These are phyloP conservation scores for Pisolithus thermaeus DNA, from an alignment of 1,284 basidiomycete genomes.

Conservation along the genomic window DNA sequence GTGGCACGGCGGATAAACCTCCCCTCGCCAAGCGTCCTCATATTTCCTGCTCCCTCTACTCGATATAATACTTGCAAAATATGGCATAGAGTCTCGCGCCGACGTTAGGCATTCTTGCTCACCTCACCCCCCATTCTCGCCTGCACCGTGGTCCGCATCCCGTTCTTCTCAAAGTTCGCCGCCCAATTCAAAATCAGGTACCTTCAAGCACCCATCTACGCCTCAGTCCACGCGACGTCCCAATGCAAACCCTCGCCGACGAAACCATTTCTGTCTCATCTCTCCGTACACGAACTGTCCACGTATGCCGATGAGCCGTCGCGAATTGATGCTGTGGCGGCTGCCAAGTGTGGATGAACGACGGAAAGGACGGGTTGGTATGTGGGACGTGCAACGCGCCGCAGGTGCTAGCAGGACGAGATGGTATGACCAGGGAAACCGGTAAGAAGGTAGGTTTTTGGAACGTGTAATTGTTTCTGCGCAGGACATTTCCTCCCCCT, in stretches of 20 bases:
- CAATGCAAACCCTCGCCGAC: constrained; percentile 67
- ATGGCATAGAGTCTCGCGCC: constrained; percentile 50
- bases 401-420: constrained; percentile 63
- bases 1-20: constrained; percentile 28
- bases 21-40: constrained; percentile 48
- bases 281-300: constrained; percentile 67
- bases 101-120: constrained; percentile 17
- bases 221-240: constrained; percentile 33
- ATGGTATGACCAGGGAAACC: constrained; percentile 66
- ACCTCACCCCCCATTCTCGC: constrained; percentile 31
- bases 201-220: constrained; percentile 27
- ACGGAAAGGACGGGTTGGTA: constrained; percentile 67
- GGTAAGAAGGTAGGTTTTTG: constrained; percentile 46
- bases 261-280: constrained; percentile 61
- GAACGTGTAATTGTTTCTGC: constrained; percentile 11
- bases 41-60: constrained; percentile 52
- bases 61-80: constrained; percentile 70
- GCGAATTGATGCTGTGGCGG: constrained; percentile 68
- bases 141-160: constrained; percentile 51
- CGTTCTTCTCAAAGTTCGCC: constrained; percentile 44
- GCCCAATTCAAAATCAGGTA: constrained; percentile 37
- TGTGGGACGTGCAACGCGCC: constrained; percentile 65
- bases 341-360: constrained; percentile 75
- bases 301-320: constrained; percentile 74
- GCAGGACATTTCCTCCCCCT: not conserved